These are phyloP conservation scores for Epichloe brachyelytri DNA, from an alignment of 2,329 filamentous ascomycete genomes.

Conservation along the genomic window DNA sequence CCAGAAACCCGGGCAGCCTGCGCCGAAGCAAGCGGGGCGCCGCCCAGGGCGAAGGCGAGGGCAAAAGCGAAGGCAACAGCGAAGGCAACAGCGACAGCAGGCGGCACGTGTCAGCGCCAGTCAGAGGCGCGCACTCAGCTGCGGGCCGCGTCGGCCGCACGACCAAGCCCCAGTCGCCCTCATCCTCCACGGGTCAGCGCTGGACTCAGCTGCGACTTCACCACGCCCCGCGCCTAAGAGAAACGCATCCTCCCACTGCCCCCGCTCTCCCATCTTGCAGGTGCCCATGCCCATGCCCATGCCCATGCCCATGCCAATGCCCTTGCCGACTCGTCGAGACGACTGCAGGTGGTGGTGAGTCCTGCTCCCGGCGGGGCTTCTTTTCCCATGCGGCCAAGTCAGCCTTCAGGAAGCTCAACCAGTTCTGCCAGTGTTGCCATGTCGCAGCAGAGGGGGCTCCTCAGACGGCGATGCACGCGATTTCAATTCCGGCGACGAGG, in stretches of 20 bases:
- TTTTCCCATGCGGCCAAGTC: constrained; percentile 25
- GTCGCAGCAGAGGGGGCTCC: constrained; percentile 35
- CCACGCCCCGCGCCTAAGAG: constrained; percentile 23
- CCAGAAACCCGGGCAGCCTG: constrained; percentile 40
- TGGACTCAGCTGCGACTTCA: constrained; percentile 9
- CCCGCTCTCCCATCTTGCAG: constrained; percentile 36
- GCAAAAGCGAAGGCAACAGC: constrained; percentile 15
- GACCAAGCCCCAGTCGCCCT: constrained; percentile 5
- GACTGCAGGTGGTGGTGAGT: constrained; percentile 19
- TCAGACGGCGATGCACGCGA: constrained; percentile 56
- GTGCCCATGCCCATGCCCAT: constrained; percentile 29
- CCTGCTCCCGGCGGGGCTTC: constrained; percentile 26
- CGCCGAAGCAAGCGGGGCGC: constrained; percentile 39
- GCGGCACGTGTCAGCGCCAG: constrained; percentile 42
- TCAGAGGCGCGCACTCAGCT: constrained; percentile 19
- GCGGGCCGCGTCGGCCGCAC: constrained; percentile 12
- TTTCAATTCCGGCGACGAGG: constrained; percentile 57
- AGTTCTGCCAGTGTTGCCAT: constrained; percentile 26
- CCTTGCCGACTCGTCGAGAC: constrained; percentile 38
- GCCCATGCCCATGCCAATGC: constrained; percentile 15
- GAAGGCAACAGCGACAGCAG: constrained; percentile 26
- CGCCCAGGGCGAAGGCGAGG: constrained; percentile 25
- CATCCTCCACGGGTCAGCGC: constrained; percentile 7
- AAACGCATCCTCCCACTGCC: constrained; percentile 43
- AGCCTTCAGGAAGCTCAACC: constrained; percentile 29